Evolutionary conservation across 441 rosid genomes (phyloP), one percentile per base, ranked within the genome.

Genomic region (Pelargonium australe): DNA sequence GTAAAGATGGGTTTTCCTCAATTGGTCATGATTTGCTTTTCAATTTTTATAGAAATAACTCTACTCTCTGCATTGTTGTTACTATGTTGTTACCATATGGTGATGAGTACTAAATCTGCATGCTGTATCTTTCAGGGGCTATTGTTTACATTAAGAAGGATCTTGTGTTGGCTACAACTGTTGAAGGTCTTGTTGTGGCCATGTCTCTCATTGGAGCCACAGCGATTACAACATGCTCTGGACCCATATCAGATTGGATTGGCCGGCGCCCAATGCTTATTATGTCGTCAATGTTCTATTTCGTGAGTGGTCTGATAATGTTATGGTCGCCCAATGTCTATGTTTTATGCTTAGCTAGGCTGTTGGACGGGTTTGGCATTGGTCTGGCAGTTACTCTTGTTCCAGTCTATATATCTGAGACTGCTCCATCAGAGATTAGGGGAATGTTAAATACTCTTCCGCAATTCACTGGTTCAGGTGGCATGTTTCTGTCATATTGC

Each of bases 181-280:
- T 84, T 4, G 90, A 88, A 79, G 94, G 91, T 72, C 88, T 88
- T 41, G 84, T 88, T 8, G 94, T 88, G 61, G 94, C 94, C n/a
- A 86, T 83, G 85, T 88, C 94, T 16, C 75, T 88, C 40, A 88
- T 88, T 47, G 94, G 94, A 68, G 94, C 94, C 20, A 86, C 91
- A 0, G 81, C 55, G 57, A 83, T 88, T 37, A 88, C 94, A 1
- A 88, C 91, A 73, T 85, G 90, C 75, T 88, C 94, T 0, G 94
- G 94, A 73, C 81, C 88, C 4, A 81, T 88, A 64, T 85, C 94
- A 40, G 94, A 88, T 72, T 88, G 87, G 84, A 70, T 86, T 10
- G 94, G 94, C 53, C 89, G 94, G 55, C 87, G 94, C 1, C 94
- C 94, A 2, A 85, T 88, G 94, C 83, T 88, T 47, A 86, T 88